phyloP scores from a whole-genome alignment of 1,139 yeast species.

The Debaryomyces subglobosus region DNA sequence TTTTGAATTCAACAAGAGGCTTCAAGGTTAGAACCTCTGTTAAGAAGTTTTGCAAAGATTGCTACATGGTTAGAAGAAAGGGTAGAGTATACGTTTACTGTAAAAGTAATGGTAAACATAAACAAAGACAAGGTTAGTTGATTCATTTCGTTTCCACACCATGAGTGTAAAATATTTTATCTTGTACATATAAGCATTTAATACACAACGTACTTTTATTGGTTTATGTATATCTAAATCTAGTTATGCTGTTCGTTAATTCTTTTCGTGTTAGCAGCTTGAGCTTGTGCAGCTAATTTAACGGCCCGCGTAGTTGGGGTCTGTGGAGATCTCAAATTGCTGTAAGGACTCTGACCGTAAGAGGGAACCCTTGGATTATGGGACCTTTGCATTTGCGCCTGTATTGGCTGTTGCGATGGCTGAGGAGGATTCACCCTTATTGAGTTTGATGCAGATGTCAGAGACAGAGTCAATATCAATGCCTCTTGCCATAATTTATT shows the following conservation, averaged over 20 bases:
- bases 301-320: slow-evolving; percentile 44
- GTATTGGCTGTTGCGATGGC: slow-evolving; percentile 9
- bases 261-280: slow-evolving; percentile 14
- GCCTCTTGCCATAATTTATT: slow-evolving; percentile 50
- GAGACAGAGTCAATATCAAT: slow-evolving; percentile 23
- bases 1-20: slow-evolving; percentile 22
- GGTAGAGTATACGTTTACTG: slow-evolving; percentile 93
- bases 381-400: slow-evolving; percentile 25
- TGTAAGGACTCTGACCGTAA: slow-evolving; percentile 19
- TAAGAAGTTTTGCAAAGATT: slow-evolving; percentile 87
- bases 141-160: neutral
- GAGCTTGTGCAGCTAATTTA: slow-evolving; percentile 31
- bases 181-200: slow-evolving; percentile 8
- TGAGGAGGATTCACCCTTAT: slow-evolving; percentile 8
- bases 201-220: slow-evolving; percentile 7
- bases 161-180: neutral
- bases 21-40: slow-evolving; percentile 70
- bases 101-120: slow-evolving; percentile 90
- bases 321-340: slow-evolving; percentile 23
- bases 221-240: slow-evolving; percentile 5
- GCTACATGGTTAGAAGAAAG: slow-evolving; percentile 91
- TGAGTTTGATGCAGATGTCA: slow-evolving; percentile 12
- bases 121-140: slow-evolving; percentile 88
- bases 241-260: slow-evolving; percentile 4
- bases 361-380: slow-evolving; percentile 31